These are phyloP conservation scores for Apiotrichum sp. DNA, from an alignment of 1,284 basidiomycete species.

Conservation along the genomic window DNA sequence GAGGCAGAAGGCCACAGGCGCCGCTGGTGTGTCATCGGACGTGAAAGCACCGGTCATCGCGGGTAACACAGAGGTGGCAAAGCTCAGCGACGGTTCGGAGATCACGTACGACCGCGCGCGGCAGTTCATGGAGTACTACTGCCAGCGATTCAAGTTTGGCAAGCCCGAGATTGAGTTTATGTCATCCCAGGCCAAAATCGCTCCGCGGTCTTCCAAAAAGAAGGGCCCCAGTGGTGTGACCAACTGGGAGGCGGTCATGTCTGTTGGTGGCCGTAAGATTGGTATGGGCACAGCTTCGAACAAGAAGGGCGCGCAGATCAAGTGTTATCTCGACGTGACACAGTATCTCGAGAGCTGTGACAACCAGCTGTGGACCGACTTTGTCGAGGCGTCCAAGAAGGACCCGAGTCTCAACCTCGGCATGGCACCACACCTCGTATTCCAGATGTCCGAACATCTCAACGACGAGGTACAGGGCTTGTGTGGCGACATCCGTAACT, in stretches of 20 bases:
- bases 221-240: slow-evolving; percentile 30
- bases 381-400: slow-evolving; percentile 44
- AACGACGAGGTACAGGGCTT: slow-evolving; percentile 70
- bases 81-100: slow-evolving; percentile 61
- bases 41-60: slow-evolving; percentile 1
- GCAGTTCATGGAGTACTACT: slow-evolving; percentile 94
- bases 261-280: slow-evolving; percentile 70
- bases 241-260: slow-evolving; percentile 75
- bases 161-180: slow-evolving; percentile 68
- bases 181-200: slow-evolving; percentile 18
- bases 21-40: not conserved
- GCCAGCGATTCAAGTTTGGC: slow-evolving; percentile 70
- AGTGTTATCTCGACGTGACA: slow-evolving; percentile 81
- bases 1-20: slow-evolving; percentile 8
- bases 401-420: slow-evolving; percentile 49
- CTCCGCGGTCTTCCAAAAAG: slow-evolving; percentile 2
- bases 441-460: slow-evolving; percentile 63
- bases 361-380: slow-evolving; percentile 69
- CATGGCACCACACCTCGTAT: slow-evolving; percentile 64
- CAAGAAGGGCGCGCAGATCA: slow-evolving; percentile 71
- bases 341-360: slow-evolving; percentile 82
- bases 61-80: slow-evolving; percentile 15
- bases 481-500: slow-evolving; percentile 60
- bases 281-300: slow-evolving; percentile 64
- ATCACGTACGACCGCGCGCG: slow-evolving; percentile 71